Evolutionary conservation across 2,329 filamentous ascomycete genomes (phyloP), one percentile per base, ranked within the genome.

Genomic region (Talaromyces verruculosus): DNA sequence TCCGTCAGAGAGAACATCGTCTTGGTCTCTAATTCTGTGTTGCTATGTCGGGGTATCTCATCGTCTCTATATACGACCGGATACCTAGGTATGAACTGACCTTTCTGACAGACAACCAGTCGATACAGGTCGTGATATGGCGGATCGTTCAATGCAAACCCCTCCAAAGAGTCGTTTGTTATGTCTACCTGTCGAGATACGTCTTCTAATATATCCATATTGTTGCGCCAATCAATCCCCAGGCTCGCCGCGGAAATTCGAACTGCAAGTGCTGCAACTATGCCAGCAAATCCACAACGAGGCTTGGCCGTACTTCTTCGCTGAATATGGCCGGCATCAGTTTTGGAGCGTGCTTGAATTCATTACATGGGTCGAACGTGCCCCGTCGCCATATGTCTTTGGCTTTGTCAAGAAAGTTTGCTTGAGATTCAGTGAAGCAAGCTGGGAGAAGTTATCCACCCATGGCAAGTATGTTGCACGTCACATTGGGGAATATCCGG

Each of bases 401-500:
- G 49, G 22, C 17, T 53, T 53, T 53, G 49, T 53, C 22, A 33
- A 15, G 11, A 53, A 53, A 33, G 49, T 53, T 53, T 53, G 22
- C 49, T 53, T 53, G 2, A 25, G 22, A 30, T 53, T 53, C 22
- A 53, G 17, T 33, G 49, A 25, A 53, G 11, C 15, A 11, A 53
- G 49, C 49, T 53, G 28, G 49, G 49, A 53, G 3, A 33, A 53
- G 49, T 30, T 53, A 22, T 33, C 1, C 22, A 28, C 17, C 25
- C 49, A 53, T 53, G 49, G 49, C 49, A 33, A 53, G 49, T 53
- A 53, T 17, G 49, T 53, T 53, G 22, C 28, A 53, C 35, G 10
- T 35, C 33, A 37, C 35, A 37, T 37, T 37, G 35, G 11, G 13
- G 13, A 37, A 37, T 37, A 15, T 37, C 35, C 35, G 35, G 35